phyloP scores from a whole-genome alignment of 1,284 basidiomycete species.

The Sporisorium sorghi region DNA sequence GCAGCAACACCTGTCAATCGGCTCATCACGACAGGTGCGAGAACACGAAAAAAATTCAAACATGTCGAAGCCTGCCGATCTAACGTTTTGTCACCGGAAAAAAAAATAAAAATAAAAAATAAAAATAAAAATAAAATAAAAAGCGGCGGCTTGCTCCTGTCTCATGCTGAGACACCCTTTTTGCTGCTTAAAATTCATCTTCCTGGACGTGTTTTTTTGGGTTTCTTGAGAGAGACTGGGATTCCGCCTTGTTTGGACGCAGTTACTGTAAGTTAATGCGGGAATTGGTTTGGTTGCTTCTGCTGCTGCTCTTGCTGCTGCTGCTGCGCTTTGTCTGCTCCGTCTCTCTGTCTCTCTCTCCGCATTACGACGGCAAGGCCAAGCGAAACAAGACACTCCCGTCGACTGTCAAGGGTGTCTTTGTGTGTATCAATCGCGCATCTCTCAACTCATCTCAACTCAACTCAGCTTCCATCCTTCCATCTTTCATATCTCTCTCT shows the following conservation, averaged over 20 bases:
- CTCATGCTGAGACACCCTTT: too few species aligned
- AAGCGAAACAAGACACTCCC: background rate
- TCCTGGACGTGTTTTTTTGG: background rate
- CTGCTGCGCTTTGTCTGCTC: background rate
- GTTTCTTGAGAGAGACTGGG: background rate
- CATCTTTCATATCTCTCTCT: background rate
- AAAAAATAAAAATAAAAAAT: too few species aligned
- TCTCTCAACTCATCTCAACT: background rate
- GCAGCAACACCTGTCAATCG: background rate
- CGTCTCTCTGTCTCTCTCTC: conserved; percentile 3
- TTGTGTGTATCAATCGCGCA: background rate
- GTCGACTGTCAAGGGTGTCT: background rate
- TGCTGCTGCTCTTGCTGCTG: background rate
- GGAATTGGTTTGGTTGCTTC: background rate
- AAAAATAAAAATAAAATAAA: too few species aligned
- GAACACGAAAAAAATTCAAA: background rate
- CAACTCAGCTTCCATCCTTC: background rate
- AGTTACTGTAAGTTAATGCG: too few species aligned
- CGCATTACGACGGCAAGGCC: conserved; percentile 4
- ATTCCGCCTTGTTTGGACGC: conserved; percentile 2
- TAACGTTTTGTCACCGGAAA: background rate
- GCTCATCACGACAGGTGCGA: background rate
- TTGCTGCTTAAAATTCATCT: too few species aligned
- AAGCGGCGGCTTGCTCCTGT: background rate
- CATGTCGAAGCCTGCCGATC: background rate